Evolutionary conservation across 2,329 filamentous ascomycete species (phyloP).

Genomic region (Dendryphion nanum): DNA sequence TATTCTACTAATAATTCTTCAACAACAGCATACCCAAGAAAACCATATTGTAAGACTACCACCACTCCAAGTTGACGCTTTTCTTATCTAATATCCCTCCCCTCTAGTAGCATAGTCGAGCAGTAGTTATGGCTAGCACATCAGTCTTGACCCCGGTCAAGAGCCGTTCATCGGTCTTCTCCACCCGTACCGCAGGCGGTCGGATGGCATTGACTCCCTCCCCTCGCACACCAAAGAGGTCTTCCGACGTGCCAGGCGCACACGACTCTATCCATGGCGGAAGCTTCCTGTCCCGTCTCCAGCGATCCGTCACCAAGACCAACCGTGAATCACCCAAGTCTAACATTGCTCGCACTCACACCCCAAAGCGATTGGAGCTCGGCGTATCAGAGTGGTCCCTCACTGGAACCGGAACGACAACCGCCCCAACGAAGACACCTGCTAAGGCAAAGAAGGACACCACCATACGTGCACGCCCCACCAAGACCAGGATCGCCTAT

Average conservation of each 20-base stretch:
- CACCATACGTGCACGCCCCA: slow-evolving; percentile 30
- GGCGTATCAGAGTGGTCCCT: slow-evolving; percentile 91
- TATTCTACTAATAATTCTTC: slow-evolving; percentile 39
- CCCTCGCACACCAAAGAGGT: slow-evolving; percentile 59
- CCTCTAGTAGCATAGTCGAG: slow-evolving; percentile 19
- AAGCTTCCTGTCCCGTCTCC: slow-evolving; percentile 75
- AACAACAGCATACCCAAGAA: slow-evolving; percentile 25
- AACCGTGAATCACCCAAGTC: slow-evolving; percentile 89
- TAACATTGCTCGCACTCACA: slow-evolving; percentile 80
- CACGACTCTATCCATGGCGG: slow-evolving; percentile 71
- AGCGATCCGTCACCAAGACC: slow-evolving; percentile 65
- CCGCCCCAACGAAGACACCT: slow-evolving; percentile 51
- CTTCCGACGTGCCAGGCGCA: slow-evolving; percentile 46
- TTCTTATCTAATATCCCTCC: slow-evolving; percentile 1
- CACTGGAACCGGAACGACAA: slow-evolving; percentile 68
- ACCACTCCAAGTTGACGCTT: too few species aligned
- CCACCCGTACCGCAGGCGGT: slow-evolving; percentile 86
- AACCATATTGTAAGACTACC: slow-evolving; percentile 30
- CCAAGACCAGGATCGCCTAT: slow-evolving; percentile 44
- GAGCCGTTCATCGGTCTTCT: slow-evolving; percentile 91
- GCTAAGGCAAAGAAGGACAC: slow-evolving; percentile 40
- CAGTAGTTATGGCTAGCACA: slow-evolving; percentile 72
- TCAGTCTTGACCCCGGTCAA: slow-evolving; percentile 88
- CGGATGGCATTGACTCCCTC: slow-evolving; percentile 94
- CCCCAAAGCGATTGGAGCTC: slow-evolving; percentile 83